Evolutionary conservation across 73 alveolate genomes (phyloP).

Genomic region (Durusdinium trenchii): DNA sequence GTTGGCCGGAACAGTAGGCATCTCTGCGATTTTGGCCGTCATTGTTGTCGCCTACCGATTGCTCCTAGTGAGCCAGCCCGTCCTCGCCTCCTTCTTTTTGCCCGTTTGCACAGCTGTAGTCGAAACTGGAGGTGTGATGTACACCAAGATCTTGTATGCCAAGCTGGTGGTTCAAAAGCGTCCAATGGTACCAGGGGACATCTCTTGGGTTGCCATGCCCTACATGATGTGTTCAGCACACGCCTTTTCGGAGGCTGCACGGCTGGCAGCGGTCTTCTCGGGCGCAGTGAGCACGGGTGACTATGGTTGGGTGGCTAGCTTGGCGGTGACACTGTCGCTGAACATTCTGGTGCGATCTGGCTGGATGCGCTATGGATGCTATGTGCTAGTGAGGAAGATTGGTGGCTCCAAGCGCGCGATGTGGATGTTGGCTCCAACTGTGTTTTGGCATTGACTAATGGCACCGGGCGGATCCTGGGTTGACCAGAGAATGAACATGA

Average conservation of each 20-base stretch:
- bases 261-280: neutral
- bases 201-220: neutral
- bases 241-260: neutral
- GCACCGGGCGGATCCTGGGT: no score
- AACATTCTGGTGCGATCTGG: constrained; percentile 17
- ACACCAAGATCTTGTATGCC: neutral
- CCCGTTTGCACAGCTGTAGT: neutral
- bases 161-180: neutral
- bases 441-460: no score
- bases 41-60: neutral
- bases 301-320: neutral
- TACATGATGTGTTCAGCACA: constrained; percentile 26
- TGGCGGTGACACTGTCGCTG: neutral
- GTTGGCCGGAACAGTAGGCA: neutral
- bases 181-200: constrained; percentile 22
- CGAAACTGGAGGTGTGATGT: neutral
- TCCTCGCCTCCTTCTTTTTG: neutral
- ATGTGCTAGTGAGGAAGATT: neutral
- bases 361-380: neutral
- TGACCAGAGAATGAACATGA: no score
- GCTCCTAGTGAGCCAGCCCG: neutral
- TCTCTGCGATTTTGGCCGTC: neutral
- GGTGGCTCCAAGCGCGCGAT: neutral
- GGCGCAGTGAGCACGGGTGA: neutral
- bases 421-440: no score